A percentile compares a stretch with the other conserved stretches of the same genome.
Evolutionary conservation across 495 filamentous ascomycete genomes (phyloP).

Genomic region (Penicillium crystallinum): DNA sequence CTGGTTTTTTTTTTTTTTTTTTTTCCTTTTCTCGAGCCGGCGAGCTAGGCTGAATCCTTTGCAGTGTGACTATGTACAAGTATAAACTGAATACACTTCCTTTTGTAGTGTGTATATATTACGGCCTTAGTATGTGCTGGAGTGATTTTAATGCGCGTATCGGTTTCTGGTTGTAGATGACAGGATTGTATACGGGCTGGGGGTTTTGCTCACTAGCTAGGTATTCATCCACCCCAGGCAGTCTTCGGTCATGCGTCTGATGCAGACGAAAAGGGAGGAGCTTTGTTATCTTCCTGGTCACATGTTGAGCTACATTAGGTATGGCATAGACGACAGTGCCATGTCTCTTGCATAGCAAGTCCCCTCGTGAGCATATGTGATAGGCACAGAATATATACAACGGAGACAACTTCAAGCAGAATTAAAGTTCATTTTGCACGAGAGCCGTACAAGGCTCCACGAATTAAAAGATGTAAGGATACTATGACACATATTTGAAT

Average conservation of each 20-base stretch:
- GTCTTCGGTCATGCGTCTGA: no score
- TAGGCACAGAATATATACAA: background rate
- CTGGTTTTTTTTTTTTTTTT: background rate
- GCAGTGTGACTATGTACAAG: slow-evolving; percentile 24
- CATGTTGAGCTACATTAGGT: no score
- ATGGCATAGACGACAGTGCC: no score
- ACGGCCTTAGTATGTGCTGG: background rate
- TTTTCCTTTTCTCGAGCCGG: background rate
- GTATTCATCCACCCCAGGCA: no score
- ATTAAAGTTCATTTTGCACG: background rate
- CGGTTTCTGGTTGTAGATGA: no score
- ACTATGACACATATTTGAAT: background rate
- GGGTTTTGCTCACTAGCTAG: no score
- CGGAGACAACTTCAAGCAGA: background rate
- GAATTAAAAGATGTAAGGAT: background rate
- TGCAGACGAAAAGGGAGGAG: no score
- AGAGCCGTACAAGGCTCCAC: background rate
- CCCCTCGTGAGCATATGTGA: no score
- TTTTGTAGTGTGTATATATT: background rate
- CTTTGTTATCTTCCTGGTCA: no score
- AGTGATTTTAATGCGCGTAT: no score
- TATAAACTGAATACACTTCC: slow-evolving; percentile 29
- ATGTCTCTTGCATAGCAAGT: no score
- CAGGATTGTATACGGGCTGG: no score
- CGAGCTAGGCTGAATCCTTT: background rate